These are phyloP conservation scores for Eurotiales sp. DNA, from an alignment of 2,329 filamentous ascomycete species.

Conservation along the genomic window DNA sequence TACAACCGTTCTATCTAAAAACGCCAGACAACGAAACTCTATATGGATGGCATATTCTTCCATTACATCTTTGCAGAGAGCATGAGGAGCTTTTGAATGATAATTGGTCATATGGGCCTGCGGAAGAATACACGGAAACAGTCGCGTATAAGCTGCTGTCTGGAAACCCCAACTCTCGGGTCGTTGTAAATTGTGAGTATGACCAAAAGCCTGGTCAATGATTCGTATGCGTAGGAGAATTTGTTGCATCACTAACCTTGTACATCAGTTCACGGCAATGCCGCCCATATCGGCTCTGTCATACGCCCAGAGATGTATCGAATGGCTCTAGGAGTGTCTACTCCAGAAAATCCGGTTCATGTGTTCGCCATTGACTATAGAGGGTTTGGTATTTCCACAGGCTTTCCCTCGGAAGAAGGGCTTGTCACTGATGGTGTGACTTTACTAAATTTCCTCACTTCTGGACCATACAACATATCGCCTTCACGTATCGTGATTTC, in stretches of 20 bases:
- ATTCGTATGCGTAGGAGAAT: neutral
- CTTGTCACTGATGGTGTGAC: constrained; percentile 75
- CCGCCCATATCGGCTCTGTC: constrained; percentile 77
- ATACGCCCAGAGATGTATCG: constrained; percentile 75
- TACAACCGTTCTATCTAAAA: constrained; percentile 74
- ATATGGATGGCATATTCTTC: constrained; percentile 89
- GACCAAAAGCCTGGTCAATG: neutral
- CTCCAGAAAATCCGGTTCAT: constrained; percentile 61
- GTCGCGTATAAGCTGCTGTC: constrained; percentile 50
- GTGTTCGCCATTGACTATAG: constrained; percentile 89
- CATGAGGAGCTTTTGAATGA: constrained; percentile 62
- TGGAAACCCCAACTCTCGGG: constrained; percentile 47
- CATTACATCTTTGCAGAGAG: constrained; percentile 69
- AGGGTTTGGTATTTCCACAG: constrained; percentile 77
- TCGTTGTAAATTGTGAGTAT: constrained; percentile 46
- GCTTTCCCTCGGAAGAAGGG: constrained; percentile 74
- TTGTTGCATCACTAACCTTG: neutral
- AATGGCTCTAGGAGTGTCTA: constrained; percentile 66
- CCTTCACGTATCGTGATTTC: constrained; percentile 72
- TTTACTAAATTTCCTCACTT: constrained; percentile 61
- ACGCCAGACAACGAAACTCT: constrained; percentile 73
- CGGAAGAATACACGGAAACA: constrained; percentile 45
- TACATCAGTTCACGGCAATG: constrained; percentile 59
- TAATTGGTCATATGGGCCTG: constrained; percentile 52
- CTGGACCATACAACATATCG: constrained; percentile 60